Evolutionary conservation across 805 yeast genomes (phyloP).

Genomic region (Cyberlindnera xylosilytica): DNA sequence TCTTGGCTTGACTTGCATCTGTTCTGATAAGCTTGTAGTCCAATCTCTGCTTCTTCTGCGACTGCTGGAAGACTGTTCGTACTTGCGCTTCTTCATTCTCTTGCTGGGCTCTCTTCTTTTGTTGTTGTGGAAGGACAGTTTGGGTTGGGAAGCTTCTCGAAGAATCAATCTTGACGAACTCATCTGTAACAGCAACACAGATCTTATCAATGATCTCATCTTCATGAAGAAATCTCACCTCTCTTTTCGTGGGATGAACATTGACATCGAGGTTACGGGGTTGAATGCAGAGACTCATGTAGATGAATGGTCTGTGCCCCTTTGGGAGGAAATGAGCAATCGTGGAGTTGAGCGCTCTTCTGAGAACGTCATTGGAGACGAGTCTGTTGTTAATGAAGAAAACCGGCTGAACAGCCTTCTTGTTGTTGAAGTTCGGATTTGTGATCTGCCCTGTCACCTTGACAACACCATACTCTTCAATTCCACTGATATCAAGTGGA

Average conservation of each 20-base stretch:
- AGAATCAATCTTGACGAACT: conserved; percentile 56
- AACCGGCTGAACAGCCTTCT: conserved; percentile 63
- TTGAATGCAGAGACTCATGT: conserved; percentile 61
- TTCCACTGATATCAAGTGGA: conserved; percentile 35
- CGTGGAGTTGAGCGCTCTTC: conserved; percentile 57
- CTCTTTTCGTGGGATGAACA: conserved; percentile 93
- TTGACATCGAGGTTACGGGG: conserved; percentile 85
- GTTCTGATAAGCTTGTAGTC: conserved; percentile 72
- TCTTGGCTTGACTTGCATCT: conserved; percentile 59
- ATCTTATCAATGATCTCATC: conserved; percentile 76
- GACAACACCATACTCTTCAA: conserved; percentile 46
- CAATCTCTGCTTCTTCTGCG: conserved; percentile 36
- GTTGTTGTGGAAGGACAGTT: conserved; percentile 39
- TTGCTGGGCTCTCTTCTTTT: conserved; percentile 24
- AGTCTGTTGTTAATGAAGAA: conserved; percentile 84
- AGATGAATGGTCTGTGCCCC: conserved; percentile 74
- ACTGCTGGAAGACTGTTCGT: conserved; percentile 1
- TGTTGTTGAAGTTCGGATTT: conserved; percentile 66
- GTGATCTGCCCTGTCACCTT: conserved; percentile 60
- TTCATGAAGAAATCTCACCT: conserved; percentile 81
- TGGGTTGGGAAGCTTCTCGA: conserved; percentile 70
- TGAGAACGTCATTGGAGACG: conserved; percentile 78
- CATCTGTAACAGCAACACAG: conserved; percentile 44
- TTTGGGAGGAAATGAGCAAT: conserved; percentile 59
- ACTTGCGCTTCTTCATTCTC: conserved; percentile 6